Base-by-base conservation (phyloP, 352 stramenopile genomes). In the Globisporangium splendens region DNA sequence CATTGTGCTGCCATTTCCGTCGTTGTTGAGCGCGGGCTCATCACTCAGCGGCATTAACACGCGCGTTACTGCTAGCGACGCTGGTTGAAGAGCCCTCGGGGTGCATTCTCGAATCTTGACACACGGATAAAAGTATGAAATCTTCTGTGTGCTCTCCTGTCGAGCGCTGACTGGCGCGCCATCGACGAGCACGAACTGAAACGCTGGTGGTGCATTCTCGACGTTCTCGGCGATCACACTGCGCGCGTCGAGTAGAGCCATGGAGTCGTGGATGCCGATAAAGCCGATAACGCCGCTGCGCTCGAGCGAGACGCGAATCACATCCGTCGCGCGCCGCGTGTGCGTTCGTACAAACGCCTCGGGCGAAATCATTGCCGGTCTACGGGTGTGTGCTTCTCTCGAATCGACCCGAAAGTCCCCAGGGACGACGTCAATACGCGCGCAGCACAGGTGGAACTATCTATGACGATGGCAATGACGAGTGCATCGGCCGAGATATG, bases 111-210 rank as follows among this genome's bases (percentile, higher is more conserved):
- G 78, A 60, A 90, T 89, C 56, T 77, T 83, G 43, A 92, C 69
- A 50, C 83, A 86, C 21, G 79, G 78, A 52, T 87, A 89, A 21
- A 87, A 88, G 47, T 80, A 70, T 18, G 65, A 43, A 42, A 90
- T 77, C 52, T 74, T 76, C 50, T 89, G 79, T 6, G 73, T 74
- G 33, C 59, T 68, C 59, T 90, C 82, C 58, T 92, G 79, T 2
- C 72, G 66, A 1, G 73, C 66, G 48, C 77, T 90, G 22, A 92
- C 73, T 8, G 79, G 79, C 1, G 58, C 73, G 6, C 77, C 76
- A 53, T 86, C 74, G 56, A 89, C 77, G n/a, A 89, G 59, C 20
- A 91, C 59, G 55, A 89, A 91, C 58, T 89, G 79, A 60, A 91
- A 89, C 35, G 86, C 76, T 20, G 41, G 48, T 8, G 82, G 79